Evolutionary conservation across 2,329 filamentous ascomycete genomes (phyloP), one percentile per base, ranked within the genome.

Genomic region (Dactylellina haptotyla): DNA sequence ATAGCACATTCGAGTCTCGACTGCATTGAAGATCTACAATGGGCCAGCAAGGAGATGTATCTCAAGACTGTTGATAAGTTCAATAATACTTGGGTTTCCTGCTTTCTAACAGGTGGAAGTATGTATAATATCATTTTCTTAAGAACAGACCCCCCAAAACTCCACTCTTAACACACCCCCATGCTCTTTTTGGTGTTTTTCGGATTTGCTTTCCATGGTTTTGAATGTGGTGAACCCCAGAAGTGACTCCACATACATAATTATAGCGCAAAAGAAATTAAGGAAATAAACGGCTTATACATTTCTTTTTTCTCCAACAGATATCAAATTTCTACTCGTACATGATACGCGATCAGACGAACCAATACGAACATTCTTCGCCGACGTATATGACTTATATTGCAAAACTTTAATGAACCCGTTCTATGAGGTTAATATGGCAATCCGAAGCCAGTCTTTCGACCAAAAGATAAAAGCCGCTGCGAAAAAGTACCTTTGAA

Each of bases 321-420:
- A 96, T 81, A 89, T 93, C 78, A 94, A 97, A 76, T 98, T 99
- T 83, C 87, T 99, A 62, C 88, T 99, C 12, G 88, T 99, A 1
- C 95, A 97, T 81, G 90, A 96, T 79, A 93, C 94, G 16, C 83
- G 94, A 80, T 96, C 94, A 3, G 95, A 99, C 82, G 95, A 99
- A 83, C 94, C 95, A 3, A 91, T 98, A 78, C 89, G 92, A 80
- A 92, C 92, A 82, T 99, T 98, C 83, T 97, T 99, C 83, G 85
- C 87, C 14, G 95, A 99, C 80, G 91, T 97, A 10, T 98, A 97
- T 82, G 95, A 99, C 82, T 92, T 89, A 77, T 99, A 94, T 89
- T 87, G 97, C 76, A 99, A 99, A 85, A 91, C 93, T 10, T 88
- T 93, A 67, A 98, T 99, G 95, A 98, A 88, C 80, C 95, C 95